Base-by-base conservation (phyloP, 2,329 filamentous ascomycete genomes). In the Ciborinia camelliae region DNA sequence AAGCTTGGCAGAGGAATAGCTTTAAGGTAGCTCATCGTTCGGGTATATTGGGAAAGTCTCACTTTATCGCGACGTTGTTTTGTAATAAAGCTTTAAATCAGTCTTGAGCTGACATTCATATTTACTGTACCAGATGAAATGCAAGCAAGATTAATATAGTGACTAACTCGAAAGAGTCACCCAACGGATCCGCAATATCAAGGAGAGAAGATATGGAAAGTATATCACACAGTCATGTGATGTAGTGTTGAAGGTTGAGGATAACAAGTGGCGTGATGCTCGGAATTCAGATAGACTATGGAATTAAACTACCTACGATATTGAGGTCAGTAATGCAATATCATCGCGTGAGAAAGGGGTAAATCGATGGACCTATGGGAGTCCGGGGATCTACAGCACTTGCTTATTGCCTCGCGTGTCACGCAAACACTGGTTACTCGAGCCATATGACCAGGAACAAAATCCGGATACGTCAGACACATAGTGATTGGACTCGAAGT, bases 1-100 rank as follows among this genome's bases (percentile, higher is more conserved):
- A 43, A 23, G 39, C 68, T 68, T 14, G 65, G 30, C 14, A 65
- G 47, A 12, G 37, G 39, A 23, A 59, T 47, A 63, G 30, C 30
- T 39, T 30, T 43, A 54, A 32, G 37, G 43, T 20, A 47, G n/a
- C 30, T 20, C 55, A 59, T 47, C 15, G 23, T 30, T 26, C 20
- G 14, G 53, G 37, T n/a, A 37, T 35, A 35, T 45, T 18, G n/a
- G 43, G 23, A 55, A n/a, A 18, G 6, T 39, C 20, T 26, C 30
- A 47, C 41, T 20, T 18, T 55, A 28, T 12, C 30, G 55, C 28
- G 32, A 45, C 37, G 9, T 9, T 41, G 28, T 32, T n/a, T 35
- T 57, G 20, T 45, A n/a, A 45, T 20, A 9, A 45, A 10, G 9
- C 5, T n/a, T 14, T 26, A 26, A n/a, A 47, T 12, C 9, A 35